phyloP scores from a whole-genome alignment of 495 filamentous ascomycete species.

The Aspergillus panamensis region DNA sequence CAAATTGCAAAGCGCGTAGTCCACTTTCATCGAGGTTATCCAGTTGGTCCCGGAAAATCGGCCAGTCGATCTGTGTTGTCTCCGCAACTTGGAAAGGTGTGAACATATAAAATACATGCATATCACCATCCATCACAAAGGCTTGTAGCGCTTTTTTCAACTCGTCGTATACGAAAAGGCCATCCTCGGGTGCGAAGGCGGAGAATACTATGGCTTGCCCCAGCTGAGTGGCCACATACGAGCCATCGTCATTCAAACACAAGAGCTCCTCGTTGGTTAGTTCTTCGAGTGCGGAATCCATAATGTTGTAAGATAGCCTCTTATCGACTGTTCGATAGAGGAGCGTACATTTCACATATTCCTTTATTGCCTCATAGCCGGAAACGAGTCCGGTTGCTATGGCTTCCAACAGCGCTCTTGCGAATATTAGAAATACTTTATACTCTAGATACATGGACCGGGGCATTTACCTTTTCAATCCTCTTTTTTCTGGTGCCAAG shows the following conservation, averaged over 20 bases:
- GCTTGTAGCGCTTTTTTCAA: slow-evolving; percentile 62
- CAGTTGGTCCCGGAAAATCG: slow-evolving; percentile 65
- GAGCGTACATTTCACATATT: slow-evolving; percentile 68
- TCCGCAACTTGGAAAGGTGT: slow-evolving; percentile 59
- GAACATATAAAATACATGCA: slow-evolving; percentile 81
- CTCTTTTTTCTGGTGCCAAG: slow-evolving; percentile 62
- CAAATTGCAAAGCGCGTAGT: slow-evolving; percentile 61
- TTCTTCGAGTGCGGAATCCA: slow-evolving; percentile 53
- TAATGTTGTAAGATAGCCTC: slow-evolving; percentile 55
- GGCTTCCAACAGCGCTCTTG: slow-evolving; percentile 69
- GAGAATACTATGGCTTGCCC: slow-evolving; percentile 73
- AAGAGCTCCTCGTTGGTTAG: slow-evolving; percentile 36
- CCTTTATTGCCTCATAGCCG: slow-evolving; percentile 61
- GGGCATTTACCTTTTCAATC: slow-evolving; percentile 57
- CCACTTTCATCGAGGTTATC: slow-evolving; percentile 68
- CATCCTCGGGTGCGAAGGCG: slow-evolving; percentile 70
- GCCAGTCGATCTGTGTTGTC: slow-evolving; percentile 62
- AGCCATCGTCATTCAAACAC: slow-evolving; percentile 39
- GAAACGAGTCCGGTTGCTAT: slow-evolving; percentile 70
- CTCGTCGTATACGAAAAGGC: slow-evolving; percentile 70
- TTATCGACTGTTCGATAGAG: slow-evolving; percentile 55
- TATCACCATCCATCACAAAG: slow-evolving; percentile 81
- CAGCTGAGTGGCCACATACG: slow-evolving; percentile 60
- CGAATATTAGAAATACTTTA: slow-evolving; percentile 6
- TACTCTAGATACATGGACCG: background rate